These are phyloP conservation scores for Suhomyces vadensis DNA, from an alignment of 805 yeast genomes.

Conservation along the genomic window DNA sequence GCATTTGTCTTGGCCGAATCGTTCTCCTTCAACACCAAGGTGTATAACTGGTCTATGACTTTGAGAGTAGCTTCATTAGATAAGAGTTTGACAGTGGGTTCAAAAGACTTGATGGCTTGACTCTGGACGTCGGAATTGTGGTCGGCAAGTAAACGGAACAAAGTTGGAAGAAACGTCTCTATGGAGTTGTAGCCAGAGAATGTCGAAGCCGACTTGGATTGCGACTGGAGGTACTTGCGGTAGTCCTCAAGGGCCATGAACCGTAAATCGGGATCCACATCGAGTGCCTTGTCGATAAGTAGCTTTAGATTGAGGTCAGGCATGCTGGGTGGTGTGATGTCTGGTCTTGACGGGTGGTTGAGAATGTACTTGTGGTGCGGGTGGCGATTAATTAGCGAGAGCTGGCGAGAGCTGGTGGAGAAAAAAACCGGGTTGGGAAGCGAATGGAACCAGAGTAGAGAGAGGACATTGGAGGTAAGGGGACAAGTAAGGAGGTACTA, in stretches of 20 bases:
- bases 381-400: not conserved
- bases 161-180: conserved; percentile 33
- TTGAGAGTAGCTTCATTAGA: conserved; percentile 30
- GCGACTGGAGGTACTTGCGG: conserved; percentile 39
- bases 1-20: conserved; percentile 16
- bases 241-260: conserved; percentile 84
- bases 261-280: conserved; percentile 78
- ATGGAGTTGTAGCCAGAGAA: conserved; percentile 8
- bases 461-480: no score
- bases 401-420: not conserved
- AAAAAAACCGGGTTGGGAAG: not conserved
- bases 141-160: conserved; percentile 54
- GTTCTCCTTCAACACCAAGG: conserved; percentile 18
- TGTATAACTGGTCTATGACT: conserved; percentile 32
- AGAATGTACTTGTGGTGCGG: no score
- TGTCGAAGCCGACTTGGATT: conserved; percentile 2
- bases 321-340: conserved; percentile 14
- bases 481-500: no score
- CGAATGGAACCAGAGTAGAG: not conserved
- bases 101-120: conserved; percentile 65
- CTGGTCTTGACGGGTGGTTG: not conserved
- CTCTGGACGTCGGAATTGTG: conserved; percentile 70
- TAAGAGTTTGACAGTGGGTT: conserved; percentile 44
- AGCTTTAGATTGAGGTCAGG: conserved; percentile 28
- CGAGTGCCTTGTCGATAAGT: conserved; percentile 49